Percentiles rank a stretch among this genome's conserved stretches.
Conservation (phyloP, 2,329 filamentous ascomycete genomes). For the Trichoderma atroviride region DNA sequence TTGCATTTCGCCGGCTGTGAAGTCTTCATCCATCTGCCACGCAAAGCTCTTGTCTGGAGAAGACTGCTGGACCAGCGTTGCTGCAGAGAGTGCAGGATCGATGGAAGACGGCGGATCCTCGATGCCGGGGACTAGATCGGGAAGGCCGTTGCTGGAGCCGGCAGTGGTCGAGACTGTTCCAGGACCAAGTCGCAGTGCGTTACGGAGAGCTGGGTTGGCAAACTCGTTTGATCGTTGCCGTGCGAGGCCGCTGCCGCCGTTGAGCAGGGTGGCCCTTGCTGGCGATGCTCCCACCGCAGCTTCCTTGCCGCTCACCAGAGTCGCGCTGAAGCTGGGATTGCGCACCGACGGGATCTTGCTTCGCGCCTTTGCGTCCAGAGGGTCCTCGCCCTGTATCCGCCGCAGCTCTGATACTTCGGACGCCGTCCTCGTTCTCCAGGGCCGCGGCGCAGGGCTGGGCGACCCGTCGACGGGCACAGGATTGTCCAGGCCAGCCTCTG, state of each 20-base stretch:
- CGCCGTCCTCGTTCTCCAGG: constrained; percentile 43
- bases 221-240: background rate
- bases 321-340: constrained; percentile 19
- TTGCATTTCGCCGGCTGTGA: constrained; percentile 59
- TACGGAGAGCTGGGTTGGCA: constrained; percentile 11
- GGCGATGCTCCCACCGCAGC: constrained; percentile 1
- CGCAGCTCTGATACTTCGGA: constrained; percentile 39
- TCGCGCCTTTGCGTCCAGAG: constrained; percentile 38
- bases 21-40: constrained; percentile 61
- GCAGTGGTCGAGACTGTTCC: background rate
- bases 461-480: constrained; percentile 46
- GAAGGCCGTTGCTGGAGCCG: constrained; percentile 32
- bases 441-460: constrained; percentile 55
- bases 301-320: constrained; percentile 21
- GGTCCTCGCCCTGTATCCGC: constrained; percentile 36
- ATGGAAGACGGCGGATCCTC: constrained; percentile 44
- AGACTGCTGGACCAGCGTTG: background rate
- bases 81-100: constrained; percentile 32
- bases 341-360: constrained; percentile 24
- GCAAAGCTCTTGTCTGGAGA: constrained; percentile 57
- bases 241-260: background rate
- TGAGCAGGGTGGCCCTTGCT: constrained; percentile 4
- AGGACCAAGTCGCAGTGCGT: background rate
- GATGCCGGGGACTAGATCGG: constrained; percentile 45
- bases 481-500: constrained; percentile 33